A percentile compares a stretch with the other conserved stretches of the same genome.
Evolutionary conservation across 169 alveolate genomes (phyloP).

Genomic region (Eimeria tenella): DNA sequence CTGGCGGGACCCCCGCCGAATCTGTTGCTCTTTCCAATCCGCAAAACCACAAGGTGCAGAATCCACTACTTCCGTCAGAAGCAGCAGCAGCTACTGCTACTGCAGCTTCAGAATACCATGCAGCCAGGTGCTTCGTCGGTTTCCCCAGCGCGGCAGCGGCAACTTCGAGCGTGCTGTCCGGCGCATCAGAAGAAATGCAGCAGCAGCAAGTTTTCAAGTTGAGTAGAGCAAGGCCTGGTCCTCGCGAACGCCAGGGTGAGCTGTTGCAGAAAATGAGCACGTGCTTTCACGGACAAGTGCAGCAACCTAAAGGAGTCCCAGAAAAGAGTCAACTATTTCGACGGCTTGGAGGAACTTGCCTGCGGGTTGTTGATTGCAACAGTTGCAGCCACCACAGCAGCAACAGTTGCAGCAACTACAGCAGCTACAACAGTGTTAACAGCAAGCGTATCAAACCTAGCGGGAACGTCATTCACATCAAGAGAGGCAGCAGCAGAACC

Average conservation of each 20-base stretch:
- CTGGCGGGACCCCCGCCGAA: background rate
- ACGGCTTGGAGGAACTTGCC: background rate
- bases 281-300: too few species aligned
- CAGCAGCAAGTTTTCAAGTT: background rate
- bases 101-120: background rate
- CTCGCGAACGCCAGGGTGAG: background rate
- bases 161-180: background rate
- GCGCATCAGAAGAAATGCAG: background rate
- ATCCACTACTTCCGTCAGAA: background rate
- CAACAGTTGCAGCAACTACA: background rate
- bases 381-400: background rate
- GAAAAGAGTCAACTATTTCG: background rate
- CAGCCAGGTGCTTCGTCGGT: background rate
- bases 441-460: too few species aligned
- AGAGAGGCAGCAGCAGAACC: background rate
- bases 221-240: too few species aligned
- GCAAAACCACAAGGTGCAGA: background rate
- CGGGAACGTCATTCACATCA: background rate
- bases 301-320: background rate
- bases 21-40: background rate
- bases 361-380: background rate
- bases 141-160: slow-evolving; percentile 6
- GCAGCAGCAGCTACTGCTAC: background rate
- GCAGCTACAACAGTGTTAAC: background rate
- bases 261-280: background rate